These are phyloP conservation scores for Penicillium coprophilum DNA, from an alignment of 495 filamentous ascomycete genomes.

Conservation along the genomic window DNA sequence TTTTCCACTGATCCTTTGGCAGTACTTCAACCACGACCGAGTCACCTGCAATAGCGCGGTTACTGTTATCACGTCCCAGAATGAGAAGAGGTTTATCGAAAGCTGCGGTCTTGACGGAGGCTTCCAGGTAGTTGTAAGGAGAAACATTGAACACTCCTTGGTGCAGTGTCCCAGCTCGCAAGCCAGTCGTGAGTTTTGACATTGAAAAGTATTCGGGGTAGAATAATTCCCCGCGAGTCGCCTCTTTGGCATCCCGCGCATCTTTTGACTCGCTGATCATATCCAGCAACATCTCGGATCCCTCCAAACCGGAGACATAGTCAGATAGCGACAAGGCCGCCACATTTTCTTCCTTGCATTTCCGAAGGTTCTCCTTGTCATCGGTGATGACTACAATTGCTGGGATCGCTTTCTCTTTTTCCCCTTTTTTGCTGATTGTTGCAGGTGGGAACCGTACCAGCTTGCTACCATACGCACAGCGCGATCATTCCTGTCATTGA, in stretches of 20 bases:
- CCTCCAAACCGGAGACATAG: conserved; percentile 81
- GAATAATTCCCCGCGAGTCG: conserved; percentile 62
- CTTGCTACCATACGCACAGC: conserved; percentile 81
- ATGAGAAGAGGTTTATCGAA: conserved; percentile 88
- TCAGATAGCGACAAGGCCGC: conserved; percentile 64
- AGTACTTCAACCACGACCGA: conserved; percentile 88
- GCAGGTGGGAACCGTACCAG: conserved; percentile 86
- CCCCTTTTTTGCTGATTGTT: conserved; percentile 52
- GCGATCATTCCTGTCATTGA: conserved; percentile 95
- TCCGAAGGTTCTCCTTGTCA: conserved; percentile 81
- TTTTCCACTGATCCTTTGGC: conserved; percentile 94
- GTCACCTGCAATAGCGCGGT: conserved; percentile 88
- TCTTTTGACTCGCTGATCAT: conserved; percentile 84
- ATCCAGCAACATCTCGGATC: conserved; percentile 82
- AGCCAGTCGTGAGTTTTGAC: conserved; percentile 93
- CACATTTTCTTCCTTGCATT: conserved; percentile 75
- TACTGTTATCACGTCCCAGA: conserved; percentile 94
- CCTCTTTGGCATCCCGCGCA: conserved; percentile 58
- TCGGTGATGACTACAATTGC: conserved; percentile 91
- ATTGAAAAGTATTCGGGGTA: conserved; percentile 83
- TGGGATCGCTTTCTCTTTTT: conserved; percentile 63
- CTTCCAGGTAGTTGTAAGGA: conserved; percentile 95
- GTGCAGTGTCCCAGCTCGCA: conserved; percentile 82
- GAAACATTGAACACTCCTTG: conserved; percentile 96
- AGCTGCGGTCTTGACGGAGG: conserved; percentile 80